Conservation (phyloP, 2,329 filamentous ascomycete genomes). For the Stemphylium lycopersici region DNA sequence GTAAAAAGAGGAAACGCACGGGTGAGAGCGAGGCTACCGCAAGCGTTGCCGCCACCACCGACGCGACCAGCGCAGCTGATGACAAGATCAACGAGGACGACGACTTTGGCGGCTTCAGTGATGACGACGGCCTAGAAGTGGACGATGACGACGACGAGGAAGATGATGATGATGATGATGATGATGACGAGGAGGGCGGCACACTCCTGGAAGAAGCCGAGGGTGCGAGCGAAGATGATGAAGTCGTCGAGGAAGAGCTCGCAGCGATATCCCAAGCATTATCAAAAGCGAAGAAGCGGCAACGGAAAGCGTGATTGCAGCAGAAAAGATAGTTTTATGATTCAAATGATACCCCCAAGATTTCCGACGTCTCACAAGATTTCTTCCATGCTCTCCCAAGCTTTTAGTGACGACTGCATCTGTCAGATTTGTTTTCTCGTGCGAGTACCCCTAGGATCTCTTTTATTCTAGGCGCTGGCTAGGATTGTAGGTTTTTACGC, state of each 20-base stretch:
- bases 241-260: slow-evolving; percentile 41
- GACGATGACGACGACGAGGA: slow-evolving; percentile 27
- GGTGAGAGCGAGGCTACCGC: slow-evolving; percentile 41
- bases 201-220: slow-evolving; percentile 19
- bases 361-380: background rate
- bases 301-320: slow-evolving; percentile 25
- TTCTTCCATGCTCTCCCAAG: too few species aligned
- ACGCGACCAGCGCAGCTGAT: slow-evolving; percentile 20
- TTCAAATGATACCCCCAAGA: slow-evolving; percentile 38
- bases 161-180: slow-evolving; percentile 28
- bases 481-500: too few species aligned
- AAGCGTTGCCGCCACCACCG: slow-evolving; percentile 26
- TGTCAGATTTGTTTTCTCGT: too few species aligned
- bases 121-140: slow-evolving; percentile 28
- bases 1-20: slow-evolving; percentile 71
- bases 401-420: too few species aligned
- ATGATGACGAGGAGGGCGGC: slow-evolving; percentile 27
- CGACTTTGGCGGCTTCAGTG: slow-evolving; percentile 45
- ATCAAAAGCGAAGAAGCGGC: slow-evolving; percentile 42
- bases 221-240: slow-evolving; percentile 35
- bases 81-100: slow-evolving; percentile 30
- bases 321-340: slow-evolving; percentile 16
- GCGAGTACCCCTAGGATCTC: too few species aligned
- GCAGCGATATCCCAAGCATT: slow-evolving; percentile 44
- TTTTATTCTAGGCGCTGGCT: too few species aligned